Evolutionary conservation across 768 basidiomycete genomes (phyloP).

Genomic region (Suillus subluteus): DNA sequence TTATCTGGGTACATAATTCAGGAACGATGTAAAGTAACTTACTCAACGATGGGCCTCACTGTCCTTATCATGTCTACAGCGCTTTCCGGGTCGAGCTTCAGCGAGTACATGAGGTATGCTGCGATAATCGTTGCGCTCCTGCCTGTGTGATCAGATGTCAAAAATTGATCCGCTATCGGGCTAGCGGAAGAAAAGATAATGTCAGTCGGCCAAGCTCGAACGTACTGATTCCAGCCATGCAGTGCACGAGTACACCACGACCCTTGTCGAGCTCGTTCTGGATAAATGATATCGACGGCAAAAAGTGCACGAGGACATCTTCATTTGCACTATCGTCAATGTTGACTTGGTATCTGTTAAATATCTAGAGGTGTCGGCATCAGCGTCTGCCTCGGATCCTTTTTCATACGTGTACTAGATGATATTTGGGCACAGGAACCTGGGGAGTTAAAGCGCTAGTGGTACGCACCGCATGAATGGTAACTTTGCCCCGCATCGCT

Average conservation of each 20-base stretch:
- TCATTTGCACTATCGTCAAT: constrained; percentile 77
- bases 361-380: constrained; percentile 53
- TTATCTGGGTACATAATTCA: not conserved
- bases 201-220: constrained; percentile 18
- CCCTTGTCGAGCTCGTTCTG: constrained; percentile 75
- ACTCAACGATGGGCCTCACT: constrained; percentile 75
- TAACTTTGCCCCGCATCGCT: constrained; percentile 70
- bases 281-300: constrained; percentile 84
- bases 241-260: constrained; percentile 84
- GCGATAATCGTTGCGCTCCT: constrained; percentile 85
- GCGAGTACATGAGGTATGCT: constrained; percentile 85
- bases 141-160: constrained; percentile 45
- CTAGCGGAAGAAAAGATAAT: not conserved
- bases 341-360: constrained; percentile 77
- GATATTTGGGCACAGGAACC: not conserved
- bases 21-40: constrained; percentile 30
- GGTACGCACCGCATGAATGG: constrained; percentile 59
- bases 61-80: constrained; percentile 73
- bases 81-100: constrained; percentile 54
- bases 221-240: constrained; percentile 88
- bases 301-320: constrained; percentile 78
- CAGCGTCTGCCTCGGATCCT: not conserved
- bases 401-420: not conserved
- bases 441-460: constrained; percentile 15
- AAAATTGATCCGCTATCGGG: constrained; percentile 12